These are phyloP conservation scores for Yamadazyma takamatsuzukensis DNA, from an alignment of 805 yeast species.

Conservation along the genomic window DNA sequence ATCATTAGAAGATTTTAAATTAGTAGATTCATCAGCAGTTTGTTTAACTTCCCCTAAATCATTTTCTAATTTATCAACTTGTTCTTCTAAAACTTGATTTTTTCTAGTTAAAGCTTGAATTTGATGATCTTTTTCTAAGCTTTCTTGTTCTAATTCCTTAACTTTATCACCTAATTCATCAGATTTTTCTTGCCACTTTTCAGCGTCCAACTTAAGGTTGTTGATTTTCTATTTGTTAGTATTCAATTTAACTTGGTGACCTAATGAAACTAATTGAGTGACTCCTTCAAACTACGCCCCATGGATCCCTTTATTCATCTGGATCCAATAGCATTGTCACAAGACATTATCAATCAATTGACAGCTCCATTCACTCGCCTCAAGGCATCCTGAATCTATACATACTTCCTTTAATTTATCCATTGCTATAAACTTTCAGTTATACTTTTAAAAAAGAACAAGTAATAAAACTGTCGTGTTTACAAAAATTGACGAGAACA, in stretches of 20 bases:
- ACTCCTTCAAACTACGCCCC: background rate
- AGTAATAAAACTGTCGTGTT: slow-evolving; percentile 6
- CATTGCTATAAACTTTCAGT: slow-evolving; percentile 24
- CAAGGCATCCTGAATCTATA: slow-evolving; percentile 14
- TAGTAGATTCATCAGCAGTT: slow-evolving; percentile 86
- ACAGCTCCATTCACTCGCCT: too few relatives aligned
- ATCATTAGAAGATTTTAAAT: slow-evolving; percentile 85
- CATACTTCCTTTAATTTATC: slow-evolving; percentile 61
- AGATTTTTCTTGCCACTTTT: slow-evolving; percentile 94
- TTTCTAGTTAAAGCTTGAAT: slow-evolving; percentile 89
- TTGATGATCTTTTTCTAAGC: slow-evolving; percentile 89
- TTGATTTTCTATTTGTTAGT: slow-evolving; percentile 61
- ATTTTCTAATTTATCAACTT: slow-evolving; percentile 73
- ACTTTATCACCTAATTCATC: slow-evolving; percentile 79
- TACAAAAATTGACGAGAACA: slow-evolving; percentile 10
- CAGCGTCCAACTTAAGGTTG: slow-evolving; percentile 91
- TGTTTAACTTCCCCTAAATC: slow-evolving; percentile 74
- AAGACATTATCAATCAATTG: background rate
- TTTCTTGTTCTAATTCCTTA: slow-evolving; percentile 90
- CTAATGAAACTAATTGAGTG: background rate
- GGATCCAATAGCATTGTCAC: background rate
- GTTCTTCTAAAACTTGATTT: slow-evolving; percentile 82
- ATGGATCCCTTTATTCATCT: slow-evolving; percentile 1
- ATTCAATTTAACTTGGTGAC: slow-evolving; percentile 3
- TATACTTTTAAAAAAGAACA: slow-evolving; percentile 7